A percentile compares a stretch with the other conserved stretches of the same genome.
These are phyloP conservation scores for Rhodamnia rubescens DNA, from an alignment of 345 rosid species.

Conservation along the genomic window DNA sequence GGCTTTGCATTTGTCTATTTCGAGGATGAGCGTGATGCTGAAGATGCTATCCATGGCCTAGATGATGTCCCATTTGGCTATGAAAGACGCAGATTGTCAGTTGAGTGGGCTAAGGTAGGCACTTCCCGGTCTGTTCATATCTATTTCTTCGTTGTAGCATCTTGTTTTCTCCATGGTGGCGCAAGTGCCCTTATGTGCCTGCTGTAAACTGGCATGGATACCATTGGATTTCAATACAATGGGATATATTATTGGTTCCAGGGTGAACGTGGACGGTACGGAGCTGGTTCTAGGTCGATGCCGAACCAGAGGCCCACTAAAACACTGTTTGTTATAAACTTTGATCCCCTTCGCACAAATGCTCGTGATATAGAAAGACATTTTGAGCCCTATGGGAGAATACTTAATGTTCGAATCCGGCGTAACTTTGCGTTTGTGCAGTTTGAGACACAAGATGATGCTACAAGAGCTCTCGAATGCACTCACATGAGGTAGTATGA, in stretches of 20 bases:
- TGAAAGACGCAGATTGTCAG: constrained; percentile 53
- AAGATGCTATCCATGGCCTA: constrained; percentile 60
- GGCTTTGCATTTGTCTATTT: constrained; percentile 91
- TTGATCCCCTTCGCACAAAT: constrained; percentile 61
- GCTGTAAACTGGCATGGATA: not conserved
- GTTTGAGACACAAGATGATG: constrained; percentile 75
- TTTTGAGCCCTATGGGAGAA: constrained; percentile 74
- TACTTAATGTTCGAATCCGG: constrained; percentile 55
- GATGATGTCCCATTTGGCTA: constrained; percentile 68
- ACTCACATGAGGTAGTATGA: constrained; percentile 54
- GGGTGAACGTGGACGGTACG: constrained; percentile 70
- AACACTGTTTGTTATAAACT: constrained; percentile 82
- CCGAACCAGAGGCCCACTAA: constrained; percentile 71
- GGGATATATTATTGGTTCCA: constrained; percentile 1
- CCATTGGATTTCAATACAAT: not conserved
- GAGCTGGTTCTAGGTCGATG: constrained; percentile 40
- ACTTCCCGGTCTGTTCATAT: not conserved
- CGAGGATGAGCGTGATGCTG: constrained; percentile 82
- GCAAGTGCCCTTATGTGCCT: not conserved
- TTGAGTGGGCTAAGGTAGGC: constrained; percentile 79
- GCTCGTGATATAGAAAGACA: constrained; percentile 62
- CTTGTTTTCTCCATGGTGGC: not conserved
- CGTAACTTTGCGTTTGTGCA: constrained; percentile 81
- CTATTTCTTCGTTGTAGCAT: not conserved
- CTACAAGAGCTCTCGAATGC: constrained; percentile 67